Conservation (phyloP, 352 stramenopile genomes). For the Phytophthora tubulina region DNA sequence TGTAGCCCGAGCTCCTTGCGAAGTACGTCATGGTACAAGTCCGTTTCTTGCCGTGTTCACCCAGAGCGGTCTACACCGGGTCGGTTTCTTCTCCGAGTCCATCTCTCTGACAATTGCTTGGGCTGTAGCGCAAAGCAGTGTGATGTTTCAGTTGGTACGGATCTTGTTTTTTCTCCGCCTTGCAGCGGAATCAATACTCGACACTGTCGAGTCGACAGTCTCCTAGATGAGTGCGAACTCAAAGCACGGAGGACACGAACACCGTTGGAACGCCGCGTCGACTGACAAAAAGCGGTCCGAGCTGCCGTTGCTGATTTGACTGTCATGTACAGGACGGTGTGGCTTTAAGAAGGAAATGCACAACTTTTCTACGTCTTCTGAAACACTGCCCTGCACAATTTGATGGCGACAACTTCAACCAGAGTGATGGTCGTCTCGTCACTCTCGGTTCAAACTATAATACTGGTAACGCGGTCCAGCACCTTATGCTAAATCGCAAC, state of each 20-base stretch:
- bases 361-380: too few species aligned
- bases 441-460: background rate
- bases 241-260: too few species aligned
- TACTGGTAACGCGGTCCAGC: slow-evolving; percentile 15
- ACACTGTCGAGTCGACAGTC: too few species aligned
- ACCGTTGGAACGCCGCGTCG: too few species aligned
- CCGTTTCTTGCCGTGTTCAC: background rate
- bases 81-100: background rate
- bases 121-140: background rate
- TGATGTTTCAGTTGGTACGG: background rate
- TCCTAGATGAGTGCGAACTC: background rate
- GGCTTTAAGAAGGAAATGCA: too few species aligned
- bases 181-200: background rate
- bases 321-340: too few species aligned
- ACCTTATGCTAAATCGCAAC: slow-evolving; percentile 16
- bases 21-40: background rate
- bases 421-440: slow-evolving; percentile 13
- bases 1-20: background rate
- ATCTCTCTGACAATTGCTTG: background rate
- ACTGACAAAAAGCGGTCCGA: too few species aligned
- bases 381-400: too few species aligned
- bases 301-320: too few species aligned
- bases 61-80: background rate
- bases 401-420: background rate
- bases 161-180: background rate